Percentiles rank a stretch among this genome's conserved stretches.
phyloP scores from a whole-genome alignment of 148 eudicot genomes.

The Mesembryanthemum crystallinum region DNA sequence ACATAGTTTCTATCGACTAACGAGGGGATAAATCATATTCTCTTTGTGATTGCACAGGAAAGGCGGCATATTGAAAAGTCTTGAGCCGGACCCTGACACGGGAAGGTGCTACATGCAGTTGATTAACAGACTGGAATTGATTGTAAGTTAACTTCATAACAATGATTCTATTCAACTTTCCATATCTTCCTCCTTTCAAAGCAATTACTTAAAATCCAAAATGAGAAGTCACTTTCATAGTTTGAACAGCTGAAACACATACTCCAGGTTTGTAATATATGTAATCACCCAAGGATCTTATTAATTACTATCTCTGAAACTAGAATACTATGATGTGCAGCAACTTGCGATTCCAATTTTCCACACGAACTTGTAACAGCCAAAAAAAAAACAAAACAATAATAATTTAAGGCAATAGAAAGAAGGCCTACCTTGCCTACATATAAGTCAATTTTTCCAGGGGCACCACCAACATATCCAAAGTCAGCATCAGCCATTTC shows the following conservation, averaged over 20 bases:
- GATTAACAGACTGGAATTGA: neutral
- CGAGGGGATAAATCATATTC: neutral
- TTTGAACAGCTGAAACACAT: neutral
- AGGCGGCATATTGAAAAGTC: neutral
- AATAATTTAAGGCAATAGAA: neutral
- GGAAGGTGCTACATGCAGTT: neutral
- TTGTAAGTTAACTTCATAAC: neutral
- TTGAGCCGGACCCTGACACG: neutral
- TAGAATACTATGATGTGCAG: neutral
- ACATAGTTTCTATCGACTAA: no score
- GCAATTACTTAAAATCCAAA: neutral
- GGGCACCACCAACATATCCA: slow-evolving; percentile 98
- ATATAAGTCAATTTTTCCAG: slow-evolving; percentile 96
- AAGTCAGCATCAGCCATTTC: slow-evolving; percentile 99
- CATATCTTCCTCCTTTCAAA: neutral
- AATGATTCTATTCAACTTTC: neutral
- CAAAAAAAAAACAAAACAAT: neutral
- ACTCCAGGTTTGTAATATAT: neutral
- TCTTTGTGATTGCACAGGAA: neutral
- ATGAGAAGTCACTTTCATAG: neutral
- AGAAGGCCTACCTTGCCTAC: slow-evolving; percentile 75
- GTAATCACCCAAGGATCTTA: neutral
- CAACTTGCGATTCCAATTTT: neutral
- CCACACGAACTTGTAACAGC: neutral
- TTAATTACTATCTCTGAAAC: neutral